Evolutionary conservation across 1,284 basidiomycete genomes (phyloP), one percentile per base, ranked within the genome.

Genomic region (Xerocomus alliaceus): DNA sequence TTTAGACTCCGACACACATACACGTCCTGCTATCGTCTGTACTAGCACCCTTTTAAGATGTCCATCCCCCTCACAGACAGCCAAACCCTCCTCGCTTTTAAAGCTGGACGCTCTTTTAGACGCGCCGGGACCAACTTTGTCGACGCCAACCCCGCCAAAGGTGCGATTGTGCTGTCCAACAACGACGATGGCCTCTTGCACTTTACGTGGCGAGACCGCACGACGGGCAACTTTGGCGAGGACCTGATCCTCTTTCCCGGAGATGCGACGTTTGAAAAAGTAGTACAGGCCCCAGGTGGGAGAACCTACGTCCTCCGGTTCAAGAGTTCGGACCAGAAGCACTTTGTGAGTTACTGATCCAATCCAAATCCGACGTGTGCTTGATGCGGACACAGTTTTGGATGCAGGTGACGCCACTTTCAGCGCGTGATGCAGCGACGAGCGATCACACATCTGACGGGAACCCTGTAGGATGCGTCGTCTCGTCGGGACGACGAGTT

Each of bases 231-330:
- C 13, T 75, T 83, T 10, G 86, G 88, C 67, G 90, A 92, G 85
- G 92, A 94, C 68, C 77, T 93, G 52, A 91, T 93, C 64, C 77
- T 93, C 44, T 91, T 93, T 71, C 90, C 91, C 2, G 82, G 84
- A 4, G 92, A 94, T 75, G 92, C 92, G n/a, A 83, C 81, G 3
- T 91, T 94, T 70, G 80, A 81, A 61, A 89, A 87, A 73, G 87
- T 93, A 15, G 64, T 83, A 4, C 84, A 91, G 68, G 83, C 85
- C 2, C 70, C 80, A 5, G 78, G 79, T 58, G 90, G 89, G 20
- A 81, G 92, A 61, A 85, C 88, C 7, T 93, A 89, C 70, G 89
- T 92, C 61, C 85, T 93, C 68, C 92, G 89, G 75, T 93, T 93
- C 78, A 86, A 87, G 2, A 92, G 90, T 9, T 93, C 91, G 20